phyloP scores from a whole-genome alignment of 2,329 filamentous ascomycete genomes.

The Triangularia setosa region DNA sequence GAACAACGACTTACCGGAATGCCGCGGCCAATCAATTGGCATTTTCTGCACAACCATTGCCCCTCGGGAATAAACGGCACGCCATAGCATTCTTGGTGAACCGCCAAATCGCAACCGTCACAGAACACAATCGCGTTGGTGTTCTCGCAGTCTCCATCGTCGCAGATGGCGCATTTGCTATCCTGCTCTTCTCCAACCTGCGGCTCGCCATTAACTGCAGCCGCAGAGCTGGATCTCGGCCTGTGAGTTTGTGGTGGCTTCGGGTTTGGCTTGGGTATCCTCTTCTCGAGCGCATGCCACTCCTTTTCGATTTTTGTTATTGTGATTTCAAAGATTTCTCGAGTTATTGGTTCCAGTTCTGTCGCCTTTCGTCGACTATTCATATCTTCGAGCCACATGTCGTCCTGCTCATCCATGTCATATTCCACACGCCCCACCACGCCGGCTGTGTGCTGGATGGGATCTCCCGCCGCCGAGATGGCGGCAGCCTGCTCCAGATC shows the following conservation, averaged over 20 bases:
- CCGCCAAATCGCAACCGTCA: conserved; percentile 93
- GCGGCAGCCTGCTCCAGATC: conserved; percentile 47
- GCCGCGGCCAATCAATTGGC: conserved; percentile 88
- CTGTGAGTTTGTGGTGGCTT: conserved; percentile 94
- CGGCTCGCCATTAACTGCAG: conserved; percentile 90
- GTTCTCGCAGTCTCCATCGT: conserved; percentile 99
- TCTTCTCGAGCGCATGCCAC: conserved; percentile 93
- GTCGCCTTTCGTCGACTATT: conserved; percentile 73
- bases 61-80: conserved; percentile 98
- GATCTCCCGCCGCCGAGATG: conserved; percentile 55
- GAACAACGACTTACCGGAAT: conserved; percentile 61
- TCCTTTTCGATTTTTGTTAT: conserved; percentile 99
- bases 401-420: conserved; percentile 99
- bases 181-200: conserved; percentile 88
- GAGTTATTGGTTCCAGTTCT: conserved; percentile 77
- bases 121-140: conserved; percentile 99
- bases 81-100: conserved; percentile 98
- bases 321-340: conserved; percentile 93
- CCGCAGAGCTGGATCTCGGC: conserved; percentile 87
- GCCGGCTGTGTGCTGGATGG: conserved; percentile 40
- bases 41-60: conserved; percentile 96
- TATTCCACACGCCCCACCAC: conserved; percentile 86
- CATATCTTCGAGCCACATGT: conserved; percentile 86
- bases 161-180: conserved; percentile 95
- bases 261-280: conserved; percentile 94